These are phyloP conservation scores for Boletus rubescentipes DNA, from an alignment of 768 basidiomycete species.

Conservation along the genomic window DNA sequence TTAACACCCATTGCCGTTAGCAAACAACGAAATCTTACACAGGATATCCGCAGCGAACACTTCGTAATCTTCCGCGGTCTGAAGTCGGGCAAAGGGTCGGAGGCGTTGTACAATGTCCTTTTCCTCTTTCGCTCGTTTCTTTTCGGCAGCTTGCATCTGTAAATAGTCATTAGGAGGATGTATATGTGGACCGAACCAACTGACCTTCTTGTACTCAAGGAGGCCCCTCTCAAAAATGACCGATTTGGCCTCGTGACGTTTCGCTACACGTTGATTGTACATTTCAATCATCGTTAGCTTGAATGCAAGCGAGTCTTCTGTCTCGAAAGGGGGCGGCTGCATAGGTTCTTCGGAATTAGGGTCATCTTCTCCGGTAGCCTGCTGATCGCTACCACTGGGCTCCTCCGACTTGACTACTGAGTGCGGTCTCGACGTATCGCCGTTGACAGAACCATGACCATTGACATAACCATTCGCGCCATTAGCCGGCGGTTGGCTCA, in stretches of 20 bases:
- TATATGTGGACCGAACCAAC: constrained; percentile 11
- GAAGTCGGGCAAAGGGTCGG: constrained; percentile 87
- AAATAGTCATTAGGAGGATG: neutral
- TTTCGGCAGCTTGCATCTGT: constrained; percentile 88
- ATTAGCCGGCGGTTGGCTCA: constrained; percentile 25
- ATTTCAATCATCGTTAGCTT: constrained; percentile 89
- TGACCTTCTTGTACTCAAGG: constrained; percentile 91
- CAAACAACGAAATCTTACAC: constrained; percentile 52
- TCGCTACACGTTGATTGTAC: constrained; percentile 86
- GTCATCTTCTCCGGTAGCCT: constrained; percentile 50
- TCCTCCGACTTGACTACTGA: constrained; percentile 45
- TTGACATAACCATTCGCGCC: constrained; percentile 33
- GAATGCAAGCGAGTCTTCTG: constrained; percentile 77
- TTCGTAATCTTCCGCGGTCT: constrained; percentile 91
- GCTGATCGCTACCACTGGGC: constrained; percentile 33
- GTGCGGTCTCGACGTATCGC: constrained; percentile 28
- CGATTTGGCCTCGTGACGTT: constrained; percentile 79
- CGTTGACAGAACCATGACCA: constrained; percentile 39
- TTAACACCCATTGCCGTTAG: neutral
- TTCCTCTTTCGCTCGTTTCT: constrained; percentile 89
- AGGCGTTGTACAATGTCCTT: constrained; percentile 86
- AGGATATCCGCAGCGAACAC: constrained; percentile 83
- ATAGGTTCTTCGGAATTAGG: constrained; percentile 62
- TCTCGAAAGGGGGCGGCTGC: constrained; percentile 80
- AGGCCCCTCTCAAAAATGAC: constrained; percentile 91